Percentiles rank a stretch among this genome's conserved stretches.
Evolutionary conservation across 2,329 filamentous ascomycete genomes (phyloP).

Genomic region (Cordyceps tenuipes): DNA sequence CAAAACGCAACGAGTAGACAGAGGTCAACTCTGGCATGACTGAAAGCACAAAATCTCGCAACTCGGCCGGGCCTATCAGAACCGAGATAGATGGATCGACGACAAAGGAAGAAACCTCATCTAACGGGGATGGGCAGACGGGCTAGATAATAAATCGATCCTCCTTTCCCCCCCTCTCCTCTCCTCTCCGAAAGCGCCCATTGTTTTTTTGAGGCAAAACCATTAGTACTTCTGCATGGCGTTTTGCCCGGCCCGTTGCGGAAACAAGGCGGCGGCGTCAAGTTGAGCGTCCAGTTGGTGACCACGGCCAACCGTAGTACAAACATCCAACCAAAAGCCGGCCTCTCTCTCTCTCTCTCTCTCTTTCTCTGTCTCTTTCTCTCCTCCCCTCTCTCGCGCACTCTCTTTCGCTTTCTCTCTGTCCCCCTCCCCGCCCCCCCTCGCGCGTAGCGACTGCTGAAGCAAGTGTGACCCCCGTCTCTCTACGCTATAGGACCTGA

Average conservation of each 20-base stretch:
- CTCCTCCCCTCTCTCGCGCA: too few species aligned
- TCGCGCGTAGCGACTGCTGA: not conserved
- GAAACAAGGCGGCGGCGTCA: not conserved
- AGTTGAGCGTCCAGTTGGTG: too few species aligned
- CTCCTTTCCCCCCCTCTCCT: too few species aligned
- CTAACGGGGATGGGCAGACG: not conserved
- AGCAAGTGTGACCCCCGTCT: not conserved
- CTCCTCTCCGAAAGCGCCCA: not conserved
- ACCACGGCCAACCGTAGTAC: not conserved
- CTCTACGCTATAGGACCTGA: not conserved
- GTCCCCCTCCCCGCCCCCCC: too few species aligned
- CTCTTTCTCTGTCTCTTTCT: not conserved
- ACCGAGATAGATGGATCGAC: constrained; percentile 11
- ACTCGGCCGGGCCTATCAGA: not conserved
- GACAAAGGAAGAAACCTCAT: constrained; percentile 1
- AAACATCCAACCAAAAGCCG: not conserved
- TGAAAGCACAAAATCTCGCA: not conserved
- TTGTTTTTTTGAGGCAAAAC: not conserved
- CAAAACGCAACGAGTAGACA: not conserved
- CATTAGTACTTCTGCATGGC: not conserved
- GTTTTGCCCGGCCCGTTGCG: constrained; percentile 6
- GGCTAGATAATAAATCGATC: not conserved
- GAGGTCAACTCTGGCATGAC: constrained; percentile 9
- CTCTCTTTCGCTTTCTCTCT: too few species aligned
- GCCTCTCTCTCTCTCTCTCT: not conserved